Conservation (phyloP, 2,329 filamentous ascomycete genomes). For the Endocalyx cinctus region DNA sequence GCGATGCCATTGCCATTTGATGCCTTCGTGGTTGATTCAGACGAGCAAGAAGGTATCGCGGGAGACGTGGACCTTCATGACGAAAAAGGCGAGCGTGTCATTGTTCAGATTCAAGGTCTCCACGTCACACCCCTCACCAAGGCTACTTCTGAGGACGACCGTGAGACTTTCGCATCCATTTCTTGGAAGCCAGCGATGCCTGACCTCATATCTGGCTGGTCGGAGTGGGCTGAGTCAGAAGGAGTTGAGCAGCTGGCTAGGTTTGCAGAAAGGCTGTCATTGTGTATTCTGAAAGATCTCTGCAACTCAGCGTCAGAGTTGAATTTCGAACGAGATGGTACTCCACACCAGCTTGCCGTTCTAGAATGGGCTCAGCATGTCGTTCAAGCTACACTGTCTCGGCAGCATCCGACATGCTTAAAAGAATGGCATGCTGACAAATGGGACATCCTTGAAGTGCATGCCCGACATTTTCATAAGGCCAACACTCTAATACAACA, state of each 20-base stretch:
- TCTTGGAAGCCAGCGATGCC: background rate
- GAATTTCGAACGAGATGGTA: slow-evolving; percentile 12
- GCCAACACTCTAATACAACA: slow-evolving; percentile 1
- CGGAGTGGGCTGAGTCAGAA: background rate
- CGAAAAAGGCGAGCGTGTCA: slow-evolving; percentile 1
- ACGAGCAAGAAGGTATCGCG: slow-evolving; percentile 17
- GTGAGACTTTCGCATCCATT: background rate
- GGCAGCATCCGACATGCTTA: slow-evolving; percentile 4
- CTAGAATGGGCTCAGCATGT: slow-evolving; percentile 13
- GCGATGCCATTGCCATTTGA: slow-evolving; percentile 3
- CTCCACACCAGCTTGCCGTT: slow-evolving; percentile 11
- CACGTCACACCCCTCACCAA: background rate
- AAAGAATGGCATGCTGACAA: slow-evolving; percentile 7
- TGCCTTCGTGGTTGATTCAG: slow-evolving; percentile 4
- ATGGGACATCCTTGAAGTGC: slow-evolving; percentile 5
- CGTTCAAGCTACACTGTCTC: slow-evolving; percentile 1
- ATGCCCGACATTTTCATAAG: slow-evolving; percentile 3
- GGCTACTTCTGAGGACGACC: background rate
- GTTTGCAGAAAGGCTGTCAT: slow-evolving; percentile 15
- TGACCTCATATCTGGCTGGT: background rate
- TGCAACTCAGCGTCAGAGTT: slow-evolving; percentile 5
- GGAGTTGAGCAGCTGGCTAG: slow-evolving; percentile 7
- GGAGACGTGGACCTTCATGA: slow-evolving; percentile 13
- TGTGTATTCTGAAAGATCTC: slow-evolving; percentile 16
- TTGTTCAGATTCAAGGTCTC: background rate